Evolutionary conservation across 768 basidiomycete species (phyloP), one percentile per base, ranked within the genome.

Genomic region (Tubosaeta sp.): DNA sequence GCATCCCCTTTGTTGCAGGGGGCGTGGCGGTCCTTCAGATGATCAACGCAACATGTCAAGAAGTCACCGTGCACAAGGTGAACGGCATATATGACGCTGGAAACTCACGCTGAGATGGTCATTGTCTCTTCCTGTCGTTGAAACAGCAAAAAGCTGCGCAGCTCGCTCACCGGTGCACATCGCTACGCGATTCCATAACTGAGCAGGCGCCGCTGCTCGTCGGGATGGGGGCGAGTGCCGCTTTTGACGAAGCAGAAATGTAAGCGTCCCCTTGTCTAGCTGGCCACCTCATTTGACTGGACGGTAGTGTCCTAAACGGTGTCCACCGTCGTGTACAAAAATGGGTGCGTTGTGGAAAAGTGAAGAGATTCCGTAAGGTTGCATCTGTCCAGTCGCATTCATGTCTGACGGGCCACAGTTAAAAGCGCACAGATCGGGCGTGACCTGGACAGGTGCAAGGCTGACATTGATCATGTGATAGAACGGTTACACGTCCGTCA

Each of bases 1-100:
- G 78, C 42, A 66, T 77, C 3, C 80, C 80, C 6, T 75, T 73
- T 39, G 71, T 73, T 24, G 69, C 76, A 0, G 69, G 75, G 4
- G 75, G 72, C 16, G 75, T 74, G 6, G 62, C 72, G 48, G 53
- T 73, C 0, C 55, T 81, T 9, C 68, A 75, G 53, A 70, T 75
- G 48, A 79, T 82, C 52, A 64, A 68, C n/a, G 50, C 63, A 7
- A 53, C 71, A 18, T 83, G 80, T 55, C 68, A 75, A 7, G 68
- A 79, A 49, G 70, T 82, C 18, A 60, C 69, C 19, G 61, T 73
- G 19, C 73, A 80, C 61, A 82, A 80, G 74, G 82, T 80, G 45
- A 51, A 56, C 42, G 34, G 44, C 53, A 39, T 48, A 31, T 49
- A 16, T 22, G 12, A 30, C 13, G 9, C 11, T 5, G 13, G 32